These are phyloP conservation scores for Thymus quinquecostatus DNA, from an alignment of 257 asterid genomes.

Conservation along the genomic window DNA sequence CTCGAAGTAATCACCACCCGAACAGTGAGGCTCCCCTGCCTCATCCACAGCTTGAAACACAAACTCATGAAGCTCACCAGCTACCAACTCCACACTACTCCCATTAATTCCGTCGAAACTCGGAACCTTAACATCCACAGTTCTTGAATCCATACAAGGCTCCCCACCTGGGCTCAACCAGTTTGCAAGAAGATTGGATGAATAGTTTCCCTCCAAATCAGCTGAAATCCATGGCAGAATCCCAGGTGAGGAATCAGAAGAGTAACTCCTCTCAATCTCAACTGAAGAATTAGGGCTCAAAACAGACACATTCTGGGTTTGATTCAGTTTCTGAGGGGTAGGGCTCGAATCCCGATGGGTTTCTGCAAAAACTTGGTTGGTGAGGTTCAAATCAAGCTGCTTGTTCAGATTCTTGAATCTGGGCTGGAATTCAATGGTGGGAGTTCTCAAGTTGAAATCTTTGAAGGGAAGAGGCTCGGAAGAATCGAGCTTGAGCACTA, in stretches of 20 bases:
- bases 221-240: conserved; percentile 61
- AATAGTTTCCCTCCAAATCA: conserved; percentile 61
- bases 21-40: conserved; percentile 64
- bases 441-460: conserved; percentile 48
- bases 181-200: conserved; percentile 47
- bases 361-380: conserved; percentile 35
- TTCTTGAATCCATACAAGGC: conserved; percentile 64
- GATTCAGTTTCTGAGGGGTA: conserved; percentile 30
- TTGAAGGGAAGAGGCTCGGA: conserved; percentile 25
- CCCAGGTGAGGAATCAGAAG: conserved; percentile 17
- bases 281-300: conserved; percentile 30
- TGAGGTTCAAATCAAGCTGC: conserved; percentile 38
- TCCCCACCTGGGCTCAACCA: conserved; percentile 67
- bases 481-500: conserved; percentile 41
- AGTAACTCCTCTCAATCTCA: conserved; percentile 1
- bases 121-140: conserved; percentile 53
- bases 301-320: conserved; percentile 13
- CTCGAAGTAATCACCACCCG: conserved; percentile 86
- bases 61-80: conserved; percentile 72
- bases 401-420: background rate
- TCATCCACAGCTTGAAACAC: conserved; percentile 72
- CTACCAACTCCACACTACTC: conserved; percentile 40
- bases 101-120: conserved; percentile 45
- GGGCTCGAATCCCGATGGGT: conserved; percentile 33
- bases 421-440: conserved; percentile 28